Base-by-base conservation (phyloP, 192 early-diverging fungal species). In the Entomortierella lignicola region DNA sequence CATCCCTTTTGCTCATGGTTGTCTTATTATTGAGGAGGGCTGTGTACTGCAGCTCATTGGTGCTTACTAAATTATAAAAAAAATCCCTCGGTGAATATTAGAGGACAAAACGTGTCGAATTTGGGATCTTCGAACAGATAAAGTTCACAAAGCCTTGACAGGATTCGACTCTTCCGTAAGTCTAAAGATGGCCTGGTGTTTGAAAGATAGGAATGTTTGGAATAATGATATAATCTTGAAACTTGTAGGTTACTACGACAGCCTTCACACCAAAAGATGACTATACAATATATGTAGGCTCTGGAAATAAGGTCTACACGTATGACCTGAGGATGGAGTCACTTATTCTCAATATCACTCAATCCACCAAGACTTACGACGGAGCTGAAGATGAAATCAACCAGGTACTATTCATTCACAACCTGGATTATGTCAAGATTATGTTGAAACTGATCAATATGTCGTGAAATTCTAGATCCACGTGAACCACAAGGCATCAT, bases 361-460 rank as follows among this genome's bases (percentile, higher is more conserved):
- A 84, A 17, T 41, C 66, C 2, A 55, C 56, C 39, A 68, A 53
- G 34, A 41, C 65, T 10, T 87, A 84, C 41, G 77, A 81, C 2
- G 83, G 80, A 34, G 82, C 81, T 51, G 66, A 66, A 26, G 86
- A 87, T 34, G 86, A 87, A 57, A 85, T 87, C 57, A 85, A 87
- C 30, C 67, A 79, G 39, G 86, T 84, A 12, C 26, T n/a, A n/a
- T n/a, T n/a, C n/a, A n/a, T n/a, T n/a, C n/a, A n/a, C n/a, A n/a
- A n/a, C n/a, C n/a, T n/a, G n/a, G n/a, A n/a, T n/a, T n/a, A n/a
- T n/a, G n/a, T n/a, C n/a, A n/a, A n/a, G n/a, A n/a, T n/a, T n/a
- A n/a, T n/a, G n/a, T n/a, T n/a, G n/a, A n/a, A n/a, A n/a, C n/a
- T n/a, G n/a, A n/a, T n/a, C n/a, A n/a, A n/a, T n/a, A n/a, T n/a